A percentile compares a stretch with the other conserved stretches of the same genome.
Conservation (phyloP, 2,329 filamentous ascomycete species). For the Diaporthe vexans region DNA sequence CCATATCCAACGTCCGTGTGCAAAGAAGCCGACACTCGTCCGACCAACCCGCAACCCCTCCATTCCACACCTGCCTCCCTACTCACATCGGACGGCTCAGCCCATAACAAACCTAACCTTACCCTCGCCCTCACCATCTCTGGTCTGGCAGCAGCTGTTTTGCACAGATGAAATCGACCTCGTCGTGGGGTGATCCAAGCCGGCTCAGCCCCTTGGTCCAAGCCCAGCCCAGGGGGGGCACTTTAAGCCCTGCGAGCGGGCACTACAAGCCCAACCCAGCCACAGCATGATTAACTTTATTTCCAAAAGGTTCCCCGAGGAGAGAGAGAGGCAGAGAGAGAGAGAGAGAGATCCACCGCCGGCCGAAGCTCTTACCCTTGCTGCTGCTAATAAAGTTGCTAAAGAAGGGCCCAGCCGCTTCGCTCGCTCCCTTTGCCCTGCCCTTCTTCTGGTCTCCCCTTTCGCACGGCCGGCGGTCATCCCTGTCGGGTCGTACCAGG, state of each 20-base stretch:
- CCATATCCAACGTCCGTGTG: constrained; percentile 4
- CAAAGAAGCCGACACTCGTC: background rate
- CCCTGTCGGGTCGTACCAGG: constrained; percentile 18
- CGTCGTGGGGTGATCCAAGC: background rate
- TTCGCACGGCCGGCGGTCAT: background rate
- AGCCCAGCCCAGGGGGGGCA: no score
- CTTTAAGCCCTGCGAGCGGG: no score
- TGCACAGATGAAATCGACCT: constrained; percentile 5
- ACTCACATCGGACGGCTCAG: constrained; percentile 12
- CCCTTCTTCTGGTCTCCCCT: background rate
- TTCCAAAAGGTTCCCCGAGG: constrained; percentile 14
- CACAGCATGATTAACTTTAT: constrained; percentile 34
- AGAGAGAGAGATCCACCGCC: constrained; percentile 6
- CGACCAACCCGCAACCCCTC: background rate
- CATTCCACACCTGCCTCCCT: background rate
- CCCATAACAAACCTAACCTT: background rate
- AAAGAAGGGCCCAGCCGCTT: constrained; percentile 15
- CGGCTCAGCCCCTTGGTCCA: constrained; percentile 14
- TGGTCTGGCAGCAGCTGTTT: background rate
- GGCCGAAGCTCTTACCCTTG: constrained; percentile 17
- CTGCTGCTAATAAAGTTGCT: background rate
- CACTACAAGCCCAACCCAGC: background rate
- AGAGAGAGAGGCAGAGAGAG: no score
- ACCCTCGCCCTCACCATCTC: background rate
- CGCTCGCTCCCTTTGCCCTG: background rate